Base-by-base conservation (phyloP, 2,329 filamentous ascomycete genomes). In the Trichoderma arundinaceum region DNA sequence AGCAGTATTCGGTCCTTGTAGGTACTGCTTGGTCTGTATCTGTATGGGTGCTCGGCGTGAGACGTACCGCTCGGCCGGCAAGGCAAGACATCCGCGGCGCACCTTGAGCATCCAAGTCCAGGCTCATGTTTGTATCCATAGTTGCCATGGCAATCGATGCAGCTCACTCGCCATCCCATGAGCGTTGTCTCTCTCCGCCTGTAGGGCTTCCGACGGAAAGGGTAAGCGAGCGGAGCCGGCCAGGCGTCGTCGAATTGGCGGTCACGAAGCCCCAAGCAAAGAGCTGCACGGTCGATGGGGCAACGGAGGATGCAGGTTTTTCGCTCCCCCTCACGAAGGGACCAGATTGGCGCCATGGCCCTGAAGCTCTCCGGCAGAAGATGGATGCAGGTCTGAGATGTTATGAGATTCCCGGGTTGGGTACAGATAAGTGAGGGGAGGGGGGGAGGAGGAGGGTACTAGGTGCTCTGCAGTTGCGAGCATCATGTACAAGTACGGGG, bases 181-280 rank as follows among this genome's bases (percentile, higher is more conserved):
- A 44, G n/a, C 15, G 22, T 51, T 39, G 8, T 60, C 13, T 43
- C 59, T 43, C 59, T 44, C 48, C 48, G 59, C 38, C 38, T 52
- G 59, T 62, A 62, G 59, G 59, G 59, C 49, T 46, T 46, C 33
- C 3, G 10, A 52, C 59, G 13, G 41, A 54, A 46, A 28, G 39
- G 49, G 51, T 46, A 53, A 65, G 54, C 48, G 57, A 46, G 64
- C 48, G 64, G 64, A 61, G 57, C 28, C 17, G 33, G 44, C 32
- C 41, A 38, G 57, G 41, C 41, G 22, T 56, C 49, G 46, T 62
- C 64, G 57, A 66, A 66, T 66, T 54, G 64, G 64, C 64, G 64
- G 64, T 66, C 64, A 66, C 64, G 57, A 44, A 65, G 35, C 35
- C 39, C 39, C 41, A 32, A 56, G 43, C 63, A 39, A 38, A 17